Conservation (phyloP, 352 stramenopile species). For the Thraustochytrium striatum region DNA sequence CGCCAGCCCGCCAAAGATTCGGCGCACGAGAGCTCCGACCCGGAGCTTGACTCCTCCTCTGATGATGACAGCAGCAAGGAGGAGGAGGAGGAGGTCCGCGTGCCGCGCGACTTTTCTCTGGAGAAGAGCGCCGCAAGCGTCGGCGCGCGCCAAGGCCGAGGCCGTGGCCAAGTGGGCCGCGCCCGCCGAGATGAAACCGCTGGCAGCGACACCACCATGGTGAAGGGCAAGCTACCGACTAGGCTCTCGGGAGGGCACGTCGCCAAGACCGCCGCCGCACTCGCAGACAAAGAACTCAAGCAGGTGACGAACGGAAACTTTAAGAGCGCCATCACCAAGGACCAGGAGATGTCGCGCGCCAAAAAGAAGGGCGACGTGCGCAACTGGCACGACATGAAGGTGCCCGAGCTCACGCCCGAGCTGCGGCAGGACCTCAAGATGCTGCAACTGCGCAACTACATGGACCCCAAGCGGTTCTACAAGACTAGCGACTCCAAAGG, state of each 20-base stretch:
- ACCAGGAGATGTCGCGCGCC: neutral
- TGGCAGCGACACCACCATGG: neutral
- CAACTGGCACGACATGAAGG: slow-evolving; percentile 79
- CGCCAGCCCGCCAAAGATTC: neutral
- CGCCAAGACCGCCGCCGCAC: neutral
- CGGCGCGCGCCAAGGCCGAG: neutral
- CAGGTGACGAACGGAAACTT: neutral
- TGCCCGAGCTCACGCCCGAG: slow-evolving; percentile 73
- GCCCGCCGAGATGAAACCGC: too few relatives aligned
- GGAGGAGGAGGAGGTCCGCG: neutral
- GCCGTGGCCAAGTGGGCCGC: neutral
- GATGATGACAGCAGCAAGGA: neutral
- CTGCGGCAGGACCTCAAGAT: slow-evolving; percentile 72
- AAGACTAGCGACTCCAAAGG: slow-evolving; percentile 70
- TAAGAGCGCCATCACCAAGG: neutral
- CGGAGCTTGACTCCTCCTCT: neutral
- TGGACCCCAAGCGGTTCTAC: slow-evolving; percentile 89
- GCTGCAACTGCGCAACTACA: slow-evolving; percentile 81
- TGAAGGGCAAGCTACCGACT: neutral
- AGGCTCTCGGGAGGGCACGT: neutral
- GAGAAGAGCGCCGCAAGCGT: neutral
- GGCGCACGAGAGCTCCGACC: neutral
- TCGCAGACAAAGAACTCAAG: neutral
- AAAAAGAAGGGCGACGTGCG: slow-evolving; percentile 41
- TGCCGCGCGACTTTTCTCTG: neutral